Conservation (phyloP, 1,284 basidiomycete species). For the Melampsora americana region DNA sequence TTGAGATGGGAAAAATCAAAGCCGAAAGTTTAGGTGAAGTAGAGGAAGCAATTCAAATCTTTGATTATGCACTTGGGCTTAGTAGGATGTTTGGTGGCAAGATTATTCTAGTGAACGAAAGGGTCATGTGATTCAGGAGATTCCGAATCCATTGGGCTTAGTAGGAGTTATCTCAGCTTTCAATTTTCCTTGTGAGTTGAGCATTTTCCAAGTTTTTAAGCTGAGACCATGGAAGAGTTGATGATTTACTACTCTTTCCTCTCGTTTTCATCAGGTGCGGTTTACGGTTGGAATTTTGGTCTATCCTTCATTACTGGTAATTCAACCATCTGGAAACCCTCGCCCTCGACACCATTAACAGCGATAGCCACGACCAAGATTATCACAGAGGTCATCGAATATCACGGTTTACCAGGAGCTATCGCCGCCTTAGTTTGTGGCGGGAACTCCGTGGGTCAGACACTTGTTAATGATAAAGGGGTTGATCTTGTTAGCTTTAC, state of each 20-base stretch:
- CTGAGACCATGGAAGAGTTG: constrained; percentile 74
- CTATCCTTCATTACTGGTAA: constrained; percentile 86
- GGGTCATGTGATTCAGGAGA: constrained; percentile 49
- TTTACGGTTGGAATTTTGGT: constrained; percentile 71
- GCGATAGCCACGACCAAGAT: constrained; percentile 84
- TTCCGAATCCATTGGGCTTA: constrained; percentile 76
- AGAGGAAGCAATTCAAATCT: constrained; percentile 88
- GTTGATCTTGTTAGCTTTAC: constrained; percentile 87
- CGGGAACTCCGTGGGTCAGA: constrained; percentile 73
- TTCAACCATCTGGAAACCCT: constrained; percentile 91
- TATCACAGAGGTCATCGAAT: constrained; percentile 72
- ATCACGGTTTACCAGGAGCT: constrained; percentile 75
- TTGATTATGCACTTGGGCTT: constrained; percentile 74
- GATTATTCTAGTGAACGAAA: constrained; percentile 50
- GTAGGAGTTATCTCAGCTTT: constrained; percentile 64
- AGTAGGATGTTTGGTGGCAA: constrained; percentile 47
- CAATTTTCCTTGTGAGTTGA: constrained; percentile 45
- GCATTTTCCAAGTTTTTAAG: neutral
- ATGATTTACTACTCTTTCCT: constrained; percentile 22
- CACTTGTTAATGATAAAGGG: constrained; percentile 67
- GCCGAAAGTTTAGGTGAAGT: constrained; percentile 89
- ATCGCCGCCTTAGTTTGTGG: constrained; percentile 78
- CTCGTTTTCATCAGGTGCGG: constrained; percentile 44
- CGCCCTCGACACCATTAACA: constrained; percentile 79
- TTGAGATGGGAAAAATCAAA: constrained; percentile 88